Base-by-base conservation (phyloP, 148 eudicot species). In the Nyssa sinensis region DNA sequence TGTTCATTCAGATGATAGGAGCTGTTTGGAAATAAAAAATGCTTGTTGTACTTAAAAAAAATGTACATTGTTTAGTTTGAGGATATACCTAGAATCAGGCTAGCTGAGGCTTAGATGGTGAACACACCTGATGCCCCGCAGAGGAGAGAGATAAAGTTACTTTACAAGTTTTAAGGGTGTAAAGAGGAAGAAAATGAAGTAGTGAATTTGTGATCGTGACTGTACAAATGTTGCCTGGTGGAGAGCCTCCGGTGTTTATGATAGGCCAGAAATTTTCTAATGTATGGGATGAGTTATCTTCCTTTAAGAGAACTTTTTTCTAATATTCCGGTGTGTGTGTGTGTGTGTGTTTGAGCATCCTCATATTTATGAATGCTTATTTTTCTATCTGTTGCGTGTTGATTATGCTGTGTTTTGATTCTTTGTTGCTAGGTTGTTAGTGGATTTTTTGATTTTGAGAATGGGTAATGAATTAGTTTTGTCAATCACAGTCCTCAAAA, bases 211-310 rank as follows among this genome's bases (percentile, higher is more conserved):
- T 63, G 59, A 30, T 47, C 60, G 76, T 64, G 34, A 80, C 74
- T 86, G 87, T 84, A 86, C 83, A 86, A 75, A 77, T 75, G 81
- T 80, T 82, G 86, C 82, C 77, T 72, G 84, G 75, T 82, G 55
- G 80, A 72, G 82, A 83, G 85, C 83, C 85, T 77, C 74, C 57
- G 67, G 68, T 67, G 74, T 79, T 79, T 68, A 78, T 82, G 80
- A 55, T 79, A 76, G 87, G 84, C 91, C 78, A 77, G 64, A 76
- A 81, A 33, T 83, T 85, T 81, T 70, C 69, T 64, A 7, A 23
- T 87, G 80, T 82, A 79, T 69, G 76, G 60, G 62, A 77, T 75
- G 74, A 69, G 58, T n/a, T 39, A 79, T 58, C 74, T 67, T 35
- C 30, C 57, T 67, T 77, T 49, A 7, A 70, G 81, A 75, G 77